Percentiles rank a stretch among this genome's conserved stretches.
These are phyloP conservation scores for Lepiota brunneoincarnata DNA, from an alignment of 768 basidiomycete genomes.

Conservation along the genomic window DNA sequence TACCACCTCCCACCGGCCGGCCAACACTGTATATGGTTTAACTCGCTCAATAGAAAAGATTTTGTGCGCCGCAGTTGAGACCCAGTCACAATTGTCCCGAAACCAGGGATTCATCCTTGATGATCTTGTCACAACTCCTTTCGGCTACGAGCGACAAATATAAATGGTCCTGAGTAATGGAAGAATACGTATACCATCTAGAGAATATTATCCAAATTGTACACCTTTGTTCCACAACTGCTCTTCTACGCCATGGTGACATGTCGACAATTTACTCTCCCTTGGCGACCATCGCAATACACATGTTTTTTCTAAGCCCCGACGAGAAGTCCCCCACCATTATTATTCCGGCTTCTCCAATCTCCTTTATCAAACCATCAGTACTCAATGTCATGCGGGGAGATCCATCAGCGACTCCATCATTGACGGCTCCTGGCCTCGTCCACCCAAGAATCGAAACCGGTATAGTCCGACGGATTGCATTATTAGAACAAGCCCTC, in stretches of 20 bases:
- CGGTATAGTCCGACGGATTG: neutral
- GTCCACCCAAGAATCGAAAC: constrained; percentile 5
- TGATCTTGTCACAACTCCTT: constrained; percentile 14
- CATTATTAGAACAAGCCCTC: constrained; percentile 4
- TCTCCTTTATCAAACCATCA: constrained; percentile 9
- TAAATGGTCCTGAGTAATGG: constrained; percentile 15
- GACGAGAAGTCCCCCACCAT: neutral
- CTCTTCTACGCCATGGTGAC: neutral
- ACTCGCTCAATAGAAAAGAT: neutral
- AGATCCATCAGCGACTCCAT: constrained; percentile 7
- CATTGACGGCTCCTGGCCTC: neutral
- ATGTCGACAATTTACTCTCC: neutral
- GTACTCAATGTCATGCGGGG: constrained; percentile 8
- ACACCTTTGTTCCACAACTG: constrained; percentile 2
- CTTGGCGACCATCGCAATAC: neutral
- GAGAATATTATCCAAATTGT: neutral
- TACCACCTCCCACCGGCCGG: neutral
- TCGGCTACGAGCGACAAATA: constrained; percentile 9
- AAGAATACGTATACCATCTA: constrained; percentile 3
- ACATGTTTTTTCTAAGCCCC: neutral
- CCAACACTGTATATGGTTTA: neutral
- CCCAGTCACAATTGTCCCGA: constrained; percentile 8
- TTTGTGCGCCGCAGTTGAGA: constrained; percentile 1
- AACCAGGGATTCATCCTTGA: constrained; percentile 12
- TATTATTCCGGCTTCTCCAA: neutral